Base-by-base conservation (phyloP, 805 yeast genomes). In the Ogataea minuta region DNA sequence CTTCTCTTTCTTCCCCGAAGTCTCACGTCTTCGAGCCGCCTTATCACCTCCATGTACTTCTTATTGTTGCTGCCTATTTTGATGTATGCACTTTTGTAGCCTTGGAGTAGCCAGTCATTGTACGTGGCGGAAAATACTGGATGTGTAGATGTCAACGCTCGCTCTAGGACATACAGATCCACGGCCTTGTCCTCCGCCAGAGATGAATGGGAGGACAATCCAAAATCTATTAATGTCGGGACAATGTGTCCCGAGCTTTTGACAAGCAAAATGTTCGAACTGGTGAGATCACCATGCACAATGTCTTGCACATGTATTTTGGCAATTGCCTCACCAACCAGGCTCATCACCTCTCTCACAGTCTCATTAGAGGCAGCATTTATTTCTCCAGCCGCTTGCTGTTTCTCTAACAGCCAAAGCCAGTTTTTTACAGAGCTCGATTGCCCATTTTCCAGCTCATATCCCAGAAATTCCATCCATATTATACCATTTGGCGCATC, bases 171-270 rank as follows among this genome's bases (percentile, higher is more conserved):
- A 53, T 93, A 93, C 43, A 93, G 62, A 60, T 93, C 99, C n/a
- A 93, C 99, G 3, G 98, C 98, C 61, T 87, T 89, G 55, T 91
- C 98, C 53, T 93, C 99, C 0, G 84, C 74, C 45, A 88, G 59
- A 1, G 73, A 71, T 0, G 95, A 79, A 41, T 79, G 79, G 9
- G 89, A 78, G 2, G 95, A 84, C 13, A 93, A 69, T 0, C 99
- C 99, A 64, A 93, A 93, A 57, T 93, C 99, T 39, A 93, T 93
- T 48, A 93, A 62, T 23, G 68, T 75, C 0, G 95, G 88, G 6
- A 45, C 51, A n/a, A 25, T 36, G 6, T 12, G 16, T 19, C 30
- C 28, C 45, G 54, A 61, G 9, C 63, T 34, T 20, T 43, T 45
- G 2, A 43, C 50, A 11, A 90, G 55, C 31, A 93, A 73, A 17